Evolutionary conservation across 2,329 filamentous ascomycete genomes (phyloP), one percentile per base, ranked within the genome.

Genomic region (Aspergillus felis): DNA sequence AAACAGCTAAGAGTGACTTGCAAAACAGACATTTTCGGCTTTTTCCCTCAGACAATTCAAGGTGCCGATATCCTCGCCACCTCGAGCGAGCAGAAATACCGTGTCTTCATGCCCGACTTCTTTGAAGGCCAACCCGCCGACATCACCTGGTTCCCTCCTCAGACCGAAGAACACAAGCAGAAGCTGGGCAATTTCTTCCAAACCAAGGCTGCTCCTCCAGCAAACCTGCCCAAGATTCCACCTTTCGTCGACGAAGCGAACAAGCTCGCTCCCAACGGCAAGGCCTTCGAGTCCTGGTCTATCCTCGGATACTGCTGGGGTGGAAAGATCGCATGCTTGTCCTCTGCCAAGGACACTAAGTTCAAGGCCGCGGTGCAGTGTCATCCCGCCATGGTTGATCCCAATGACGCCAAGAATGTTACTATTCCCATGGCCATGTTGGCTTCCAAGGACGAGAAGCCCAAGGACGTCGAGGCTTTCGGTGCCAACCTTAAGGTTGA

Each of bases 21-120:
- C 27, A 29, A 49, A n/a, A 51, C 41, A 76, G 83, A 86, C 66
- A 85, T 86, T 71, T 87, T 87, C 68, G 84, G 84, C 53, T 87
- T 83, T 78, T 86, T 84, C 73, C 78, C 79, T 9, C 84, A 87
- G 67, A 87, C 84, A 9, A 64, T 86, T 20, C 84, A 87, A 66
- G 84, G 84, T 49, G 84, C 84, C 61, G 84, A 87, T 64, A 86
- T 87, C 66, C 80, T 87, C 46, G 82, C 84, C 28, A 74, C 77
- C 64, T 77, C 80, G 35, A 80, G 87, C 81, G 75, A 83, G 78
- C 72, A 80, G 58, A 85, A 89, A 69, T 94, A 95, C 80, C 87
- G 86, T 65, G 90, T 96, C 64, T 92, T 92, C 76, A 92, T 97
- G 62, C 92, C 92, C 28, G 92, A 97, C 77, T 93, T 90, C 82